Base-by-base conservation (phyloP, 1,139 yeast species). In the Protomyces gravidus region DNA sequence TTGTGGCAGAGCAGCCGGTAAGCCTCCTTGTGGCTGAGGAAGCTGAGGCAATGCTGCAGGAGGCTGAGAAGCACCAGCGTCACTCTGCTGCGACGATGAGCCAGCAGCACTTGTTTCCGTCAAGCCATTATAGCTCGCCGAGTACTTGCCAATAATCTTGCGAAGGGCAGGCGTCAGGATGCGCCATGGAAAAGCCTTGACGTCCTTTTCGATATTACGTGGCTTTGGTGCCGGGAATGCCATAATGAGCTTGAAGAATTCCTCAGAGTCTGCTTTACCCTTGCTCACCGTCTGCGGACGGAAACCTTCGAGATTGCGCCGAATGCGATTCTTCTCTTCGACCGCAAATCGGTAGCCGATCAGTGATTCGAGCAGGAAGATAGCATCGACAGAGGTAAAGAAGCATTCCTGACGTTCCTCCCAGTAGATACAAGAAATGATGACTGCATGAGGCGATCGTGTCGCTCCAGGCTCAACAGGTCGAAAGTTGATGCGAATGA, bases 171-270 rank as follows among this genome's bases (percentile, higher is more conserved):
- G 74, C 42, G 75, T 77, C 39, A 84, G 71, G 59, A 78, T 77
- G 23, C 72, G 67, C 89, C 89, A 84, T 39, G 75, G 75, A 66
- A 84, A 82, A 3, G 84, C 89, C 68, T 84, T 84, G 63, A 84
- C 80, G 68, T 84, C 87, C 68, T 85, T 85, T 67, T 83, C 89
- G 60, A 85, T 85, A 67, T 83, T 84, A 46, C 89, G 73, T 2
- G 89, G 89, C 64, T 84, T 76, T 1, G 90, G 89, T 57, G 78
- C 78, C 39, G 80, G 80, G 76, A 81, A 84, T 46, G 78, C 72
- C 89, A 85, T 85, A 59, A 84, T 77, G 50, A 80, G 70, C 61
- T 78, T 75, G 73, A 84, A 85, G 66, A 84, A 81, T 23, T 77
- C 68, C 25, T 71, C 72, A 60, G 71, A 73, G 36, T 75, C 76